Conservation (phyloP, 192 early-diverging fungal species). For the Gigaspora rosea region DNA sequence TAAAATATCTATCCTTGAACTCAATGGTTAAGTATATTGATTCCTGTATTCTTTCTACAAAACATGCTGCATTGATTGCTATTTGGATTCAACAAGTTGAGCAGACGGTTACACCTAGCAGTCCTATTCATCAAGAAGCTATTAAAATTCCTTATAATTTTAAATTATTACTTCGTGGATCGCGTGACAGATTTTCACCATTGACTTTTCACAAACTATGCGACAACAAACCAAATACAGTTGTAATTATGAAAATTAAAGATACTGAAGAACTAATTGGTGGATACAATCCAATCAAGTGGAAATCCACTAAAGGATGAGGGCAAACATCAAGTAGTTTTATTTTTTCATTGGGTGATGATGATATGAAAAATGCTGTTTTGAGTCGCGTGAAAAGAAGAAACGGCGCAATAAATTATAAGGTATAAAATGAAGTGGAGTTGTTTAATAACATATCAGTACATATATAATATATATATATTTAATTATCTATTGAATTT, state of each 20-base stretch:
- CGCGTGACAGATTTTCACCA: background rate
- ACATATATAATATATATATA: no score
- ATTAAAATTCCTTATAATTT: background rate
- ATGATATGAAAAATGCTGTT: background rate
- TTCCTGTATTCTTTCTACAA: background rate
- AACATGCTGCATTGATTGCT: constrained; percentile 2
- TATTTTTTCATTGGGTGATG: constrained; percentile 2
- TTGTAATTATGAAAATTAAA: constrained; percentile 8
- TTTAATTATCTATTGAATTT: no score
- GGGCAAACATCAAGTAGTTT: constrained; percentile 4
- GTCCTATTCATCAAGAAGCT: background rate
- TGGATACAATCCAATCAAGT: constrained; percentile 2
- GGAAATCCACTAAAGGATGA: background rate
- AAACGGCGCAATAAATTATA: background rate
- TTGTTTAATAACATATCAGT: no score
- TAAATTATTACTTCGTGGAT: constrained; percentile 11
- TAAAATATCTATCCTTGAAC: background rate
- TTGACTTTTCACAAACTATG: constrained; percentile 2
- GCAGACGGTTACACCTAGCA: background rate
- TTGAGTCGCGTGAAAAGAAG: background rate
- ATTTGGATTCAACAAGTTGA: background rate
- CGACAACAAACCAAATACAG: background rate
- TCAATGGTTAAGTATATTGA: background rate
- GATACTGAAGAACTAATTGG: background rate
- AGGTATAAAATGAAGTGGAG: background rate